Evolutionary conservation across 1,284 basidiomycete genomes (phyloP), one percentile per base, ranked within the genome.

Genomic region (Somion occarium): DNA sequence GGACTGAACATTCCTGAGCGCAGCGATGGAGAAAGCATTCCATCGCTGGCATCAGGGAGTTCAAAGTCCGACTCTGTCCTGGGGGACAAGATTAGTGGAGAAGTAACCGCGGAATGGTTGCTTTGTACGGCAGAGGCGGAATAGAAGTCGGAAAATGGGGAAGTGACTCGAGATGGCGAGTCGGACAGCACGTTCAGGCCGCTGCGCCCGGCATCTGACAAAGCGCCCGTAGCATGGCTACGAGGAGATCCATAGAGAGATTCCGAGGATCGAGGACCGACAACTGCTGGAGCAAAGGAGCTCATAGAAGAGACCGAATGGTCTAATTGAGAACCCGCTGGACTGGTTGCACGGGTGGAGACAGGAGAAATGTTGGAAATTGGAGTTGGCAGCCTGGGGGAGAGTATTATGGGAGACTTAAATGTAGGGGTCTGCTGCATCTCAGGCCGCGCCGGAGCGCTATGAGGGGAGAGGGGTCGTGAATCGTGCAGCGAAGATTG

Each of bases 1-100:
- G 55, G 52, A 50, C 64, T 64, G 57, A 67, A 67, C 57, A 65
- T 65, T 5, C 56, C 65, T 4, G 64, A 64, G 26, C 63, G 63
- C 30, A 61, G 53, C 9, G 61, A 63, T 27, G 64, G 53, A 13
- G 61, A 56, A 11, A 58, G 53, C 5, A 59, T 52, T 12, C 46
- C 56, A 23, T 49, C 30, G 43, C 61, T 58, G 47, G 60, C 59
- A 19, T 60, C 63, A 22, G 59, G 55, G 47, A 59, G 52, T 20
- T 44, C 23, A 47, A 42, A 22, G 53, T 45, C 41, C 30, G 18
- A 38, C 24, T 48, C 55, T 56, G 51, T 48, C 55, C 39, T 59
- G 57, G 19, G 51, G 46, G 46, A 55, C 19, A 47, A 23, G 18
- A 47, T 19, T n/a, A 49, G 18, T 13, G 51, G 50, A 3, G 47